phyloP scores from a whole-genome alignment of 352 stramenopile species.

The Albugo candida region DNA sequence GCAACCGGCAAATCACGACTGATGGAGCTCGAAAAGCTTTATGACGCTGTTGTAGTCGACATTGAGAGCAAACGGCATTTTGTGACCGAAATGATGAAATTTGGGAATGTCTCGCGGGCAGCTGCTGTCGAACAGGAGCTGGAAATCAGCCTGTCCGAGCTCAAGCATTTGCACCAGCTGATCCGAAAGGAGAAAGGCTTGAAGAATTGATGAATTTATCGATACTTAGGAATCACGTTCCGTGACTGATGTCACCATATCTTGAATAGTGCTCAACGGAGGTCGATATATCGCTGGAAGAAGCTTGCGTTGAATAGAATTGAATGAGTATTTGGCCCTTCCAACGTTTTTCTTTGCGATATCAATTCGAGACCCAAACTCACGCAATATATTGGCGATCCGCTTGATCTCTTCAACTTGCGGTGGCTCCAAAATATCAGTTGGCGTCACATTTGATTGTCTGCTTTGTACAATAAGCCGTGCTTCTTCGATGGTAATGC shows the following conservation, averaged over 20 bases:
- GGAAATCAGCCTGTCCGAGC: slow-evolving; percentile 33
- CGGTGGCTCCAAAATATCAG: slow-evolving; percentile 31
- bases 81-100: slow-evolving; percentile 32
- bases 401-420: slow-evolving; percentile 53
- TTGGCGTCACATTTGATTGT: slow-evolving; percentile 42
- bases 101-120: slow-evolving; percentile 22
- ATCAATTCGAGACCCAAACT: slow-evolving; percentile 86
- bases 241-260: slow-evolving; percentile 82
- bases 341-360: slow-evolving; percentile 95
- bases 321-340: slow-evolving; percentile 93
- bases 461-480: slow-evolving; percentile 53
- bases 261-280: slow-evolving; percentile 77
- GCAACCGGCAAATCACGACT: slow-evolving; percentile 17
- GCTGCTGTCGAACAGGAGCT: slow-evolving; percentile 37
- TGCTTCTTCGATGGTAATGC: slow-evolving; percentile 88
- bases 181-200: slow-evolving; percentile 22
- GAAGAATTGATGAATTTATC: background rate
- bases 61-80: slow-evolving; percentile 44
- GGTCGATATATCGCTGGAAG: slow-evolving; percentile 85
- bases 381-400: slow-evolving; percentile 74
- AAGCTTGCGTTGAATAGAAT: slow-evolving; percentile 89
- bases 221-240: slow-evolving; percentile 53
- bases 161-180: slow-evolving; percentile 39
- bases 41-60: slow-evolving; percentile 33
- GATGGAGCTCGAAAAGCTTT: slow-evolving; percentile 39